Base-by-base conservation (phyloP, 2,329 filamentous ascomycete genomes). In the Aspergillus viridinutans region DNA sequence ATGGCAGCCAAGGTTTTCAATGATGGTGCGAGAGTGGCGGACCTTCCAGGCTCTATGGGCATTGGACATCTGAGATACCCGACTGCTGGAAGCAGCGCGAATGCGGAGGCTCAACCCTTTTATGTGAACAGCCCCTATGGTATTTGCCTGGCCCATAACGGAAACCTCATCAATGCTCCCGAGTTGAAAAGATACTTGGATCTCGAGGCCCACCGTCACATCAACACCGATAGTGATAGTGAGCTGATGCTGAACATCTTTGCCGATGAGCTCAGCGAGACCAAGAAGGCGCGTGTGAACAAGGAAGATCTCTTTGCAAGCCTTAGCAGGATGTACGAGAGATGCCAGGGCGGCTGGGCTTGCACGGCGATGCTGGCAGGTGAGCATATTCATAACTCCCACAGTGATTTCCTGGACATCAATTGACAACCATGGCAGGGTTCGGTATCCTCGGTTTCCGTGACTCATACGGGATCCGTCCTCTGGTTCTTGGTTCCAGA, bases 241-340 rank as follows among this genome's bases (percentile, higher is more conserved):
- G 92, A 96, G 77, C 77, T 93, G 60, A 90, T 94, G 80, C 81
- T 96, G 59, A 96, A 96, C 74, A 83, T 96, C 64, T 96, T 93
- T 65, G 92, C 92, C 25, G 85, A 90, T 72, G 89, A 90, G 72
- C 82, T 94, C 50, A 88, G 89, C 63, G 86, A 91, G 75, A 90
- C 88, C 26, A 88, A 88, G 66, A 94, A 94, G 76, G 84, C 88
- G 56, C 87, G 90, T 76, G 87, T 90, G 61, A 93, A 93, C 68
- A 80, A 83, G 56, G 85, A 88, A 54, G 90, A 94, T 73, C 82
- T 92, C 67, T 93, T 94, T 73, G 83, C 81, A 49, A 86, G 85
- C 25, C 77, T 94, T 56, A 78, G 82, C 63, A 81, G 86, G 53
- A 90, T 92, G 80, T 93, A 93, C 72, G 78, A 83, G 59, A 81